Evolutionary conservation across 2,329 filamentous ascomycete species (phyloP), one percentile per base, ranked within the genome.

Genomic region (Penicillium crustosum): DNA sequence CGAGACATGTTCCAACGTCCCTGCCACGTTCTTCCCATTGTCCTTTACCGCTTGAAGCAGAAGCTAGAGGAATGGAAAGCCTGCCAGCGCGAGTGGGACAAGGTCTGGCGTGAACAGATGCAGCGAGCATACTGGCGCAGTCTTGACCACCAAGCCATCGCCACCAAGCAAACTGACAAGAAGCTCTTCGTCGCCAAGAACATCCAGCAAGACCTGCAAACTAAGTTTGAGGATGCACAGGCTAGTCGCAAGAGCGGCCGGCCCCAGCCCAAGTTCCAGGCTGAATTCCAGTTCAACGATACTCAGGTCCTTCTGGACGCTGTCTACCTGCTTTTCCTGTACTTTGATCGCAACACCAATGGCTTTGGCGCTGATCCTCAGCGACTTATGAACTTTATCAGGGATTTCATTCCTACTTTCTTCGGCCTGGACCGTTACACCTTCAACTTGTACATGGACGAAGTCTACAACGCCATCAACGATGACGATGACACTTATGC

Each of bases 1-100:
- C 87, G 89, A 50, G 89, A 96, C 69, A 87, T 99, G 78, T 95
- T 96, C 72, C 82, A 82, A 42, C 84, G 90, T 54, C 94, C 94
- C 0, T 93, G 90, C 69, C 87, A 88, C 39, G 93, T 97, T 3
- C 86, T 99, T 2, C 94, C 94, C 0, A 87, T 97, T 38, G 84
- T 99, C 29, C 81, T 99, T 59, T 89, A 90, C 51, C 86, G 94
- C 13, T 83, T 99, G 66, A 97, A 97, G 78, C 91, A 95, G 69
- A 97, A 97, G 73, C 88, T 95, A 44, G 94, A 99, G 74, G 93
- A 97, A 69, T 99, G 94, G 94, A 91, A 96, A 63, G 93, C 95
- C 66, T 93, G 91, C 6, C 93, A 90, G 81, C 91, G 94, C 33
- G 95, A 99, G 73, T 99, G 94, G 94, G 93, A 97, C 75, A 97